Evolutionary conservation across 805 yeast species (phyloP), one percentile per base, ranked within the genome.

Genomic region (Kazachstania kunashirensis): DNA sequence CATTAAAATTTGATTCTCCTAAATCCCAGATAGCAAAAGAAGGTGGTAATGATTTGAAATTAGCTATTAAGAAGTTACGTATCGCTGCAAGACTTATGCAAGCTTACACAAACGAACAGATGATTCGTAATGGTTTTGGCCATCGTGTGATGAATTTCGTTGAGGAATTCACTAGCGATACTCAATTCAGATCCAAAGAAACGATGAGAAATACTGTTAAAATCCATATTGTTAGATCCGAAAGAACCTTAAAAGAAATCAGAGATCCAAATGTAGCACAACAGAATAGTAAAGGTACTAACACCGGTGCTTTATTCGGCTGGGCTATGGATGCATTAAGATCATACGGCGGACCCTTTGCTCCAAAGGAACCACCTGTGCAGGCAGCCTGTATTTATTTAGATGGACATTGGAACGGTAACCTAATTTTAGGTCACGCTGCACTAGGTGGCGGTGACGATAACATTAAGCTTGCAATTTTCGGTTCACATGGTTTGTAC

Each of bases 401-500:
- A 47, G 98, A 92, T 60, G 70, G 94, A 1, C 86, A 80, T 52
- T 92, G 85, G 82, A 94, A 88, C 55, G 58, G 64, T 2, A 49
- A 61, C 29, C 59, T 62, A 23, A 77, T 92, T 33, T 57, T 76
- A 25, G 84, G 85, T 2, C 97, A 92, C 61, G 96, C 96, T 2
- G 97, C 97, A 0, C 62, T 89, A 13, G 97, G 97, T 31, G 97
- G 97, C 20, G 92, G 92, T 10, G 69, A 70, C 18, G 78, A 70
- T 29, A 65, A 74, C 29, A 64, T 84, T 29, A 77, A 77, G 44
- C 61, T 92, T 37, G 97, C 95, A 1, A 85, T 92, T 8, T 89
- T 88, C 59, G 98, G 98, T 5, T 79, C 94, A 6, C 97, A 92
- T 52, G 92, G 95, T 0, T 47, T 85, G 10, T 88, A 83, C 55